Percentiles rank a stretch among this genome's conserved stretches.
Evolutionary conservation across 805 yeast species (phyloP).

Genomic region (Lipomyces yamanashiensis): DNA sequence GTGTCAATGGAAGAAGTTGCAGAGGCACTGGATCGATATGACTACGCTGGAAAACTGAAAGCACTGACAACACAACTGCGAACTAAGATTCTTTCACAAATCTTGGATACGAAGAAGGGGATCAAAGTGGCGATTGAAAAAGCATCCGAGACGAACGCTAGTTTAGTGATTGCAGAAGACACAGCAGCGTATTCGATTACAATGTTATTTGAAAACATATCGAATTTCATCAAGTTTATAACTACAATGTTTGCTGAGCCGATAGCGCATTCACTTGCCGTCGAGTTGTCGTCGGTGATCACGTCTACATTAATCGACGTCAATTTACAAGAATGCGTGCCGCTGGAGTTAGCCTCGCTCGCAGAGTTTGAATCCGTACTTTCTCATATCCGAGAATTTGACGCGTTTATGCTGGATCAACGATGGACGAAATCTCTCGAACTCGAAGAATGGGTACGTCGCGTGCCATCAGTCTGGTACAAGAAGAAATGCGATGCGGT

Average conservation of each 20-base stretch:
- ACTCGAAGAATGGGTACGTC: constrained; percentile 28
- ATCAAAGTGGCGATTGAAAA: neutral
- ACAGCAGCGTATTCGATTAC: neutral
- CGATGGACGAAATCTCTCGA: constrained; percentile 22
- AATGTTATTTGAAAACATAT: constrained; percentile 7
- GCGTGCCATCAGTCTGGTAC: constrained; percentile 35
- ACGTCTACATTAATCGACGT: constrained; percentile 22
- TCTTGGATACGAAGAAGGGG: constrained; percentile 6
- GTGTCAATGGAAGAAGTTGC: constrained; percentile 15
- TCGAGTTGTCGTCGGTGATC: constrained; percentile 22
- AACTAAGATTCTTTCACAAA: constrained; percentile 8
- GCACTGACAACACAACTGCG: constrained; percentile 9
- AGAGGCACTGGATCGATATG: constrained; percentile 27
- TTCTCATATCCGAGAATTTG: constrained; percentile 18
- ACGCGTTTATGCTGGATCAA: constrained; percentile 14
- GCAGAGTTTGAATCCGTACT: constrained; percentile 19
- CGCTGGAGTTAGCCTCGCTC: constrained; percentile 15
- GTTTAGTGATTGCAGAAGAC: neutral
- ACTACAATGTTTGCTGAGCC: constrained; percentile 19
- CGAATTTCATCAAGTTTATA: constrained; percentile 15
- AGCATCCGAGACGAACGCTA: neutral
- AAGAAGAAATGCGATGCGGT: constrained; percentile 31
- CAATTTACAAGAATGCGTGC: constrained; percentile 19
- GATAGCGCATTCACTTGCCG: constrained; percentile 16
- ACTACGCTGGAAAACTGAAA: constrained; percentile 27